Conservation (phyloP, 177 flowering plant species). For the Vitis hybrid region DNA sequence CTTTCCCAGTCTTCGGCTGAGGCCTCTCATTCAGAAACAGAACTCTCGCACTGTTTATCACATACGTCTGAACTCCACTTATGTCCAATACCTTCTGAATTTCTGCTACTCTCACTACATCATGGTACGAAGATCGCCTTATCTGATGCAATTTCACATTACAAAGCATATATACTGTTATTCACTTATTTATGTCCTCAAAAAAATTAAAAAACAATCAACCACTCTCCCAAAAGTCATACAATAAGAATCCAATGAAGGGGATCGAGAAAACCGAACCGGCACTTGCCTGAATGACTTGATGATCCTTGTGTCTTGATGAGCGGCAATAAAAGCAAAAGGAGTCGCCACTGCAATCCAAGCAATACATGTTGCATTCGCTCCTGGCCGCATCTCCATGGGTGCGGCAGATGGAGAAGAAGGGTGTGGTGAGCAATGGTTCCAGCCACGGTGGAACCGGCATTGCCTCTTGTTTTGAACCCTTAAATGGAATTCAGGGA, state of each 20-base stretch:
- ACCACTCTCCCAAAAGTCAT: not conserved
- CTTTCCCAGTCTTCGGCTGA: conserved; percentile 74
- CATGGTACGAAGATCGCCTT: conserved; percentile 94
- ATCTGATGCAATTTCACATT: conserved; percentile 39
- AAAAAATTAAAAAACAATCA: not conserved
- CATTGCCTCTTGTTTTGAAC: conserved; percentile 34
- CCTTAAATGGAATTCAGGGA: not conserved
- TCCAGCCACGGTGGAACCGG: conserved; percentile 84
- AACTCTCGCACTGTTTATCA: conserved; percentile 92
- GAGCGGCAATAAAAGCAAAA: conserved; percentile 88
- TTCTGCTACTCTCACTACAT: conserved; percentile 89
- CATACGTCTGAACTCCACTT: conserved; percentile 88
- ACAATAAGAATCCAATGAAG: not conserved
- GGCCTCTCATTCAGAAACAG: conserved; percentile 89
- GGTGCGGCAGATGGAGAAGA: conserved; percentile 59
- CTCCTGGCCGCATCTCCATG: conserved; percentile 71
- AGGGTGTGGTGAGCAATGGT: conserved; percentile 46
- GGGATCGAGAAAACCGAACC: not conserved
- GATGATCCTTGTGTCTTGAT: conserved; percentile 73
- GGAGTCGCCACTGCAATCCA: conserved; percentile 68
- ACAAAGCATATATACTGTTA: too few species aligned
- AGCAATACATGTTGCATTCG: conserved; percentile 81
- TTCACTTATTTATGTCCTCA: not conserved
- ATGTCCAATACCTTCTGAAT: conserved; percentile 73
- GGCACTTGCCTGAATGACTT: conserved; percentile 65